These are phyloP conservation scores for Kodamaea kaohsiungensis DNA, from an alignment of 805 yeast genomes.

Conservation along the genomic window DNA sequence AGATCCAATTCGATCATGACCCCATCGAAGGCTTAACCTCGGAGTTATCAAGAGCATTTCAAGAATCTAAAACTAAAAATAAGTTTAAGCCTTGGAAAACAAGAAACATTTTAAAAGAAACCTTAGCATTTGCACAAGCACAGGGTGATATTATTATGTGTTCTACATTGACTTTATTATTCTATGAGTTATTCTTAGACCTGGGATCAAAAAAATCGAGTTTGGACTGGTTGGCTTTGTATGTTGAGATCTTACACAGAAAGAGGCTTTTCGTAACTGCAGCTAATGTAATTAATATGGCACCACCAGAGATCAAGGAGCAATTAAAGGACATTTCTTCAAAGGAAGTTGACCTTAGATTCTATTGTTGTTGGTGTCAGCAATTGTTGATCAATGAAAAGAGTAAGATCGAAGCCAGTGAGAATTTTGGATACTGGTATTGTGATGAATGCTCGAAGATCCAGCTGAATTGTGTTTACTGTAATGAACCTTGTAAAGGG, in stretches of 20 bases:
- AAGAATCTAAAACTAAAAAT: constrained; percentile 7
- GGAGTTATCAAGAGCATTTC: constrained; percentile 11
- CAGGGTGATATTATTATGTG: constrained; percentile 69
- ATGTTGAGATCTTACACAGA: constrained; percentile 54
- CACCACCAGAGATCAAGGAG: constrained; percentile 31
- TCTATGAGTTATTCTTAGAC: constrained; percentile 34
- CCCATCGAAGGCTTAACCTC: constrained; percentile 14
- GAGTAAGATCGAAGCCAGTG: constrained; percentile 36
- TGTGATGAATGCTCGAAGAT: constrained; percentile 68
- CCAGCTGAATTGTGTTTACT: constrained; percentile 72
- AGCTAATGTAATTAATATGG: constrained; percentile 51
- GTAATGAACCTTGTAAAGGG: constrained; percentile 77
- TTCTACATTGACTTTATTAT: constrained; percentile 56
- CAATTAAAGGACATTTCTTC: constrained; percentile 34
- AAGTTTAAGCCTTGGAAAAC: constrained; percentile 57
- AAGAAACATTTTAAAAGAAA: constrained; percentile 47
- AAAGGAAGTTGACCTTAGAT: constrained; percentile 37
- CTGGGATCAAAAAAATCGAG: constrained; percentile 30
- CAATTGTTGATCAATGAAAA: constrained; percentile 59
- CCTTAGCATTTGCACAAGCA: constrained; percentile 52
- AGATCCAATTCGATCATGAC: neutral
- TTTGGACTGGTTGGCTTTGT: constrained; percentile 57
- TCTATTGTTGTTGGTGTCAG: constrained; percentile 64
- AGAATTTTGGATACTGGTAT: constrained; percentile 74
- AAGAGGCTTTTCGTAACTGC: constrained; percentile 56